These are phyloP conservation scores for Daldinia caldariorum DNA, from an alignment of 495 filamentous ascomycete genomes.

Conservation along the genomic window DNA sequence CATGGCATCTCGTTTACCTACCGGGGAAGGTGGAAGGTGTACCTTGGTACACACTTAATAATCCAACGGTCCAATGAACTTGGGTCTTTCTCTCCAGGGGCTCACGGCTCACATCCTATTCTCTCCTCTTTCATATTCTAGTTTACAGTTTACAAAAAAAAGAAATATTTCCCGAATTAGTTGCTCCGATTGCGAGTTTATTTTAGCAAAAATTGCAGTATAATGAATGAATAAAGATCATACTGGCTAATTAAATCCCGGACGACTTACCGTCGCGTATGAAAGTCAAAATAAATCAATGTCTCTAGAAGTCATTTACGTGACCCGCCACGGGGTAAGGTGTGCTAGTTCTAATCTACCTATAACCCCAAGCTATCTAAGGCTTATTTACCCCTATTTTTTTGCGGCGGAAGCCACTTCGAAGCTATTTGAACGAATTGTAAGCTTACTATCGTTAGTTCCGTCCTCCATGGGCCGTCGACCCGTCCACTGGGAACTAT, in stretches of 20 bases:
- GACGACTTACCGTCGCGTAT: constrained; percentile 1
- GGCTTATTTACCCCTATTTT: constrained; percentile 8
- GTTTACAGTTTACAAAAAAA: no score
- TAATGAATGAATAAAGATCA: background rate
- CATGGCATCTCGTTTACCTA: background rate
- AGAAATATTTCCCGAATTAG: no score
- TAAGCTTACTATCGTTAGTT: constrained; percentile 66
- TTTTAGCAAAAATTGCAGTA: background rate
- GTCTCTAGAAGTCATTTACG: constrained; percentile 80
- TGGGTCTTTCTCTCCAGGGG: background rate
- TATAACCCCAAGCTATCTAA: background rate
- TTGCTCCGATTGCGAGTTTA: background rate
- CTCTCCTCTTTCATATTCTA: no score
- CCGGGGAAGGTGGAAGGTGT: background rate
- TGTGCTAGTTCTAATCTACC: constrained; percentile 8
- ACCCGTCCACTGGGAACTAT: constrained; percentile 80
- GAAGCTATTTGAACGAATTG: constrained; percentile 21
- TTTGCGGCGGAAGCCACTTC: constrained; percentile 25
- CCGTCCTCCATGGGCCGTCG: constrained; percentile 86
- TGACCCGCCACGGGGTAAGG: constrained; percentile 87
- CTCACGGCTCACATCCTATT: background rate
- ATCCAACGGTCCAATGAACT: background rate
- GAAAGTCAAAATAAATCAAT: constrained; percentile 42
- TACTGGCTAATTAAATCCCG: constrained; percentile 1
- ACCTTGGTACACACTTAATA: background rate